Evolutionary conservation across 176 grass and related monocot genomes (phyloP), one percentile per base, ranked within the genome.

Genomic region (Carex cristatella): DNA sequence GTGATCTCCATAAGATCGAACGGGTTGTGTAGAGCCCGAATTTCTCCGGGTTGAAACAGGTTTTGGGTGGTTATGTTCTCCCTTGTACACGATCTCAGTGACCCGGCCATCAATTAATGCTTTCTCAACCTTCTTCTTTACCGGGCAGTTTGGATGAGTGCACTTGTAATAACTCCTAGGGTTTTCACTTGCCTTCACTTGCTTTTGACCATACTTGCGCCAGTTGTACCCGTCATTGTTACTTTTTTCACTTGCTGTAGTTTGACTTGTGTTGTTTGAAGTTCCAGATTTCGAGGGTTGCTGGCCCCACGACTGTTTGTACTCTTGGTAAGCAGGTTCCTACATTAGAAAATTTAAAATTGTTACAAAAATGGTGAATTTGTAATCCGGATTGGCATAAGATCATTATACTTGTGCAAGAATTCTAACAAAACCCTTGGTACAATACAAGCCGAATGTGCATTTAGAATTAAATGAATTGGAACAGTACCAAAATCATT

Each of bases 121-220:
- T 81, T 70, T 89, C 75, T 89, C 87, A 18, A 89, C 62, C 87
- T 89, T 89, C 42, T 89, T 89, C 83, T 85, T 89, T 61, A 70
- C 79, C 3, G 87, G 83, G 64, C 83, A 89, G 53, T 74, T 89
- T 19, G 73, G 83, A 13, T 69, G 69, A 16, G 83, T 89, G 65
- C 87, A 89, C 76, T 85, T 89, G 75, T 85, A 89, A 28, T 89
- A 89, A 48, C 87, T 89, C 42, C 87, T 57, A 10, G 87, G 87
- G 76, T 89, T 89, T 80, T 89, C 87, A 56, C 87, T 89, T 38
- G 83, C 87, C 69, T 89, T 89, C 64, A 89, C 83, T 73, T 85
- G 87, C 55, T 89, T 89, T 35, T 89, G 87, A 40, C 87, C 87
- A 32, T 89, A 89, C 65, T 89, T 89, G 55, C 87, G 64, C 83